A percentile compares a stretch with the other conserved stretches of the same genome.
phyloP scores from a whole-genome alignment of 805 yeast species.

The Kuraishia borneana region DNA sequence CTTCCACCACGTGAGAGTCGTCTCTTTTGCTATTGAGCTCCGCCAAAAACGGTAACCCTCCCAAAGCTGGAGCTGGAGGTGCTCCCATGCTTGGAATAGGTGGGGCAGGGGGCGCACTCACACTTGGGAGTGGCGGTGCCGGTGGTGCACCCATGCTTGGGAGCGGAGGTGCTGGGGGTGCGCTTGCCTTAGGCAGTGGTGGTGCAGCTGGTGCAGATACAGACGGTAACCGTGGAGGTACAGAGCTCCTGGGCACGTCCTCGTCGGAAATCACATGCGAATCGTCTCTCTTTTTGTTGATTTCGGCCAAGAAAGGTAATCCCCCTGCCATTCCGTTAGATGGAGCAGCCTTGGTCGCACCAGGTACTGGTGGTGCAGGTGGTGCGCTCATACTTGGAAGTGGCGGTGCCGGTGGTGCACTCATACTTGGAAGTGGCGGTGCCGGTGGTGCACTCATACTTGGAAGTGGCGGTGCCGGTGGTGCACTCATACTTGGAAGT shows the following conservation, averaged over 20 bases:
- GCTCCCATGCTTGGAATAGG: slow-evolving; percentile 10
- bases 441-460: slow-evolving; percentile 7
- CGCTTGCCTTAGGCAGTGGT: slow-evolving; percentile 10
- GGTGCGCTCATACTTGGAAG: slow-evolving; percentile 6
- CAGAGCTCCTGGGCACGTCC: too few species aligned
- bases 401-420: slow-evolving; percentile 8
- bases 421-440: slow-evolving; percentile 5
- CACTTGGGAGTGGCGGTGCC: slow-evolving; percentile 10
- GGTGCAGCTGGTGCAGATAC: slow-evolving; percentile 8
- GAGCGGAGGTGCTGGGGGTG: slow-evolving; percentile 6
- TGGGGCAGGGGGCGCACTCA: slow-evolving; percentile 8
- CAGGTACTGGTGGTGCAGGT: slow-evolving; percentile 7
- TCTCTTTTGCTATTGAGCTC: slow-evolving; percentile 46
- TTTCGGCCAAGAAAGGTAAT: slow-evolving; percentile 48
- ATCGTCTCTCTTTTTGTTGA: slow-evolving; percentile 43
- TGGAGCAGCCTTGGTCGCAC: slow-evolving; percentile 4
- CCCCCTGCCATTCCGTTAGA: too few species aligned
- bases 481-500: slow-evolving; percentile 13
- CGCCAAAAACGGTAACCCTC: slow-evolving; percentile 40
- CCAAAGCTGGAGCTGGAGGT: slow-evolving; percentile 12
- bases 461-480: slow-evolving; percentile 7
- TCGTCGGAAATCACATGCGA: too few species aligned
- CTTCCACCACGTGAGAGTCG: slow-evolving; percentile 38
- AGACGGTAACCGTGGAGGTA: too few species aligned
- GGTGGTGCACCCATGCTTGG: slow-evolving; percentile 11